Evolutionary conservation across 176 grass and related monocot species (phyloP), one percentile per base, ranked within the genome.

Genomic region (Aegilops sharonensis): DNA sequence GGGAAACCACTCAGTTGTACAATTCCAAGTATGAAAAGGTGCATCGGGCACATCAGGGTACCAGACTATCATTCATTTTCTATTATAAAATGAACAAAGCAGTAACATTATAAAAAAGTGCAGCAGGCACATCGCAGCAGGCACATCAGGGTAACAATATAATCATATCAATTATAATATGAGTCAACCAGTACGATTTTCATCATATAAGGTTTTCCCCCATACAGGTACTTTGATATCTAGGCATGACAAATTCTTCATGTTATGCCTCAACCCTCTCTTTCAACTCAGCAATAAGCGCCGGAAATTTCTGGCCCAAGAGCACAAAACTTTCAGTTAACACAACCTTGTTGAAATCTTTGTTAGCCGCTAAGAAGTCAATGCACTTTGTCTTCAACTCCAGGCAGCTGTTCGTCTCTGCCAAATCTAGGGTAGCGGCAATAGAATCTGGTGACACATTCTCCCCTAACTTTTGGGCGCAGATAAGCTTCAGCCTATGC

Each of bases 321-420:
- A 25, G 39, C 70, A 47, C 39, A 45, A 73, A 73, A 14, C 70
- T 40, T 11, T 64, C 56, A 57, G 77, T 92, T 24, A 89, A 79
- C 2, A 72, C 65, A 6, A 72, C 45, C 4, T 78, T 68, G 64
- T 30, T 90, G 71, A 92, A 92, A 30, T 92, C 88, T 13, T 66
- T 24, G 1, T 67, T 64, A 1, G n/a, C 66, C 0, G 45, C 64
- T 4, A 93, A 77, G 79, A 95, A 93, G 0, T 64, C 83, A 9
- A 95, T 61, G 79, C 93, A 93, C 24, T 63, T 87, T 2, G 30
- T 74, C 29, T 95, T 95, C 18, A 95, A 80, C 59, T 86, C 83
- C 23, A 1, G 29, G 80, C 88, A 93, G 77, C 21, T 78, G 47
- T 87, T 32, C 63, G 24, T 87, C 76, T 95, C 93, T 1, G 93